Evolutionary conservation across 23 red algal species (phyloP), one percentile per base, ranked within the genome.

Genomic region (Gracilaria gracilis): DNA sequence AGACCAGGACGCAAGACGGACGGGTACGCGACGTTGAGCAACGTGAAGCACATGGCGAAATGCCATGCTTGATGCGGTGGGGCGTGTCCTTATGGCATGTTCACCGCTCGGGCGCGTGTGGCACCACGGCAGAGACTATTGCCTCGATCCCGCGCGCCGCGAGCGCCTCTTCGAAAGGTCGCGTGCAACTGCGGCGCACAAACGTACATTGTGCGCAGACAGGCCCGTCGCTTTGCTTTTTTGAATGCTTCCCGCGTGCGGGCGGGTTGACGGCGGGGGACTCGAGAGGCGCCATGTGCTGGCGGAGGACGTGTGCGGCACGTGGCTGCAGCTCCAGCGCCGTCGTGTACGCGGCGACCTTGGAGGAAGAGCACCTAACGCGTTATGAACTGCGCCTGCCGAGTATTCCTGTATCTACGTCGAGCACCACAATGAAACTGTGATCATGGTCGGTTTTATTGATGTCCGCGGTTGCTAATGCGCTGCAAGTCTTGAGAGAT

Each of bases 111-210:
- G 7, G 64, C 64, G 32, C 16, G 64, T 13, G 64, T 37, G 72
- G 4, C 33, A 9, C 33, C 16, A 24, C 9, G 62, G 4, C 72
- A 77, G 46, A 77, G 40, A 15, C 40, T n/a, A 25, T 77, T 42
- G 46, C 72, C 72, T 46, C 72, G 12, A 15, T 77, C 72, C 72
- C 72, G 72, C 72, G 72, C 24, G 40, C 38, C 2, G 72, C 72
- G 72, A 19, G 38, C 72, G 46, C 11, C 23, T 5, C 69, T 8
- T 4, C 69, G 69, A 74, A 74, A 74, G 69, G 69, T 74, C 69
- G 69, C 39, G 36, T 20, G 66, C 66, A 11, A 46, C 42, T 4
- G 42, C 55, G n/a, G n/a, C n/a, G n/a, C n/a, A n/a, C n/a, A n/a
- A n/a, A n/a, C n/a, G n/a, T n/a, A n/a, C n/a, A n/a, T 59, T 59